Percentiles rank a stretch among this genome's conserved stretches.
These are phyloP conservation scores for Xylariaceae sp. DNA, from an alignment of 2,329 filamentous ascomycete species.

Conservation along the genomic window DNA sequence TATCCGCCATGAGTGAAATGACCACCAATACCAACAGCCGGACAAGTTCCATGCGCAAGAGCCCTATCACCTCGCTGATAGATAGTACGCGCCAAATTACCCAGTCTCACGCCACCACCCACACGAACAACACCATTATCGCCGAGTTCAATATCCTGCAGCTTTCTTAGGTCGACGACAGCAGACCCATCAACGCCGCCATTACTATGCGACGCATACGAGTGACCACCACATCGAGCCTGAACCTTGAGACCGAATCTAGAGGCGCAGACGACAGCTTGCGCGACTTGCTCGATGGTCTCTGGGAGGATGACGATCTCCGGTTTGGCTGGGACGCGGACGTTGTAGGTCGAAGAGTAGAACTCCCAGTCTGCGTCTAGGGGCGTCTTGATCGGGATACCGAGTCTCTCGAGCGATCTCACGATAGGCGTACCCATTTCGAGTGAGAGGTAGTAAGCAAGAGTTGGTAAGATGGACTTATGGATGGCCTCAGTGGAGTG, in stretches of 20 bases:
- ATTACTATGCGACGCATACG: slow-evolving; percentile 55
- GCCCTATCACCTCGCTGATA: slow-evolving; percentile 46
- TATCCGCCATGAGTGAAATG: slow-evolving; percentile 56
- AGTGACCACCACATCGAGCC: slow-evolving; percentile 56
- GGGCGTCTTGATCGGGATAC: slow-evolving; percentile 19
- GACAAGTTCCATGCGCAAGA: slow-evolving; percentile 53
- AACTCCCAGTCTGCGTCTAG: slow-evolving; percentile 30
- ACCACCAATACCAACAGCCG: slow-evolving; percentile 53
- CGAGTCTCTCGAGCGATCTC: not conserved
- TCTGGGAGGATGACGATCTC: slow-evolving; percentile 35
- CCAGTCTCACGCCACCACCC: slow-evolving; percentile 51
- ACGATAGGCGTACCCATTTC: slow-evolving; percentile 10
- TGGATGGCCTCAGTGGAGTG: too few species aligned
- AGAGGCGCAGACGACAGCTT: slow-evolving; percentile 50
- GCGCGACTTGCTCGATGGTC: slow-evolving; percentile 44
- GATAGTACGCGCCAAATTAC: slow-evolving; percentile 49
- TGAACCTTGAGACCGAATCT: slow-evolving; percentile 52
- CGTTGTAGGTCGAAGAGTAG: slow-evolving; percentile 36
- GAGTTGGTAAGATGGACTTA: too few species aligned
- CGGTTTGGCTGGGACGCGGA: slow-evolving; percentile 32
- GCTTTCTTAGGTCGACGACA: slow-evolving; percentile 45
- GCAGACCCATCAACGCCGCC: slow-evolving; percentile 44
- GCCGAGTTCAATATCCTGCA: slow-evolving; percentile 36
- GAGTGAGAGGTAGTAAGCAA: too few species aligned
- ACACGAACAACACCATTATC: slow-evolving; percentile 43